Evolutionary conservation across 2,329 filamentous ascomycete genomes (phyloP), one percentile per base, ranked within the genome.

Genomic region (Pseudogymnoascus sp.): DNA sequence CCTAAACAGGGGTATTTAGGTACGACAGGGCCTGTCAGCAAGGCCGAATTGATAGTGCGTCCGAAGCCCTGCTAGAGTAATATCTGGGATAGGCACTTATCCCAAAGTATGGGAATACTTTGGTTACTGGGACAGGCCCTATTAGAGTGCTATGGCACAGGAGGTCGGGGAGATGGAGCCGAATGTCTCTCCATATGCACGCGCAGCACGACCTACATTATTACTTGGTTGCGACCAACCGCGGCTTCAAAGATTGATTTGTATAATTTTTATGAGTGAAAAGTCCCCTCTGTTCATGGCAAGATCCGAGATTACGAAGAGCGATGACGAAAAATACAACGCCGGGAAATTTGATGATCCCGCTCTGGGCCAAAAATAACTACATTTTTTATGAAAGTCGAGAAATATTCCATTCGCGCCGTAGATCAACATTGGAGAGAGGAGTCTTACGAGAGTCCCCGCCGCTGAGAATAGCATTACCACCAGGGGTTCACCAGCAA

Each of bases 41-140:
- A 19, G 51, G 51, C n/a, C 51, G 28, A 57, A 57, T 36, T 57
- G 51, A 57, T 57, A 57, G 51, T 57, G 51, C 16, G 51, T 57
- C 51, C 28, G 28, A 34, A 34, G 51, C 51, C 51, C 51, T 57
- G 51, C 51, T 57, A 57, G 51, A 57, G 28, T 34, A 57, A 57
- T 57, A 57, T 36, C n/a, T 57, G 51, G 51, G n/a, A 57, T 36
- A 10, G 28, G 11, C 51, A 34, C 51, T 57, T 57, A 21, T 57
- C 28, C 51, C 51, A 57, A 57, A 57, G 34, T 34, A 57, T 19
- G 28, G 51, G 28, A 57, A 57, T 57, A 57, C n/a, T 57, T 57
- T 57, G 51, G 28, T 31, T 48, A 14, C 21, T 14, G 13, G 21
- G 43, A 48, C 43, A 48, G 43, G 43, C 21, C 43, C 21, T 48